Base-by-base conservation (phyloP, 2,329 filamentous ascomycete species). In the Pseudovirgaria hyperparasitica region DNA sequence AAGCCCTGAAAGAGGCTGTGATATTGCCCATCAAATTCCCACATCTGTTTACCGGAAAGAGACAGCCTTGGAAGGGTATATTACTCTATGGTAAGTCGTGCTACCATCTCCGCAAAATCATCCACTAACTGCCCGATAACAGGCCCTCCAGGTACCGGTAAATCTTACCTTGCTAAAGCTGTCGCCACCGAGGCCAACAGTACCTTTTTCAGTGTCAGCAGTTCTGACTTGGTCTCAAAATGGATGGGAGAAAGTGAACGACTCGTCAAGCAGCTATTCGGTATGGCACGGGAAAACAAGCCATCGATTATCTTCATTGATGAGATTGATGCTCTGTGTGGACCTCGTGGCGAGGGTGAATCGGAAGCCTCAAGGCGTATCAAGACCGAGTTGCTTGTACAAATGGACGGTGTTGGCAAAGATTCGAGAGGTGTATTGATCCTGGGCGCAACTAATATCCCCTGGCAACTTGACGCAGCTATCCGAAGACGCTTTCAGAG, bases 201-300 rank as follows among this genome's bases (percentile, higher is more conserved):
- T 57, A 96, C 90, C 4, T 98, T 98, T 54, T 98, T 98, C 69
- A 94, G 85, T 48, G 87, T 98, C 40, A 92, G 82, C 59, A 92
- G 82, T 66, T 92, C 84, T 50, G 90, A 98, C 53, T 57, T 98
- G 55, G 90, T 98, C 34, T 93, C 84, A 55, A 98, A 98, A 54
- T 98, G 90, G 90, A 98, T 98, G 90, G 90, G 90, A 62, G 90
- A 98, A 59, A 92, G 82, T 65, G 90, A 98, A 72, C 74, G 85
- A 46, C 70, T 98, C 42, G 90, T 98, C 31, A 96, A 96, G 51
- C 81, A 92, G 37, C 70, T 98, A 8, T 98, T 98, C 62, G 84
- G 80, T 43, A 94, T 98, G 82, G 90, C 90, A 1, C 77, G 92
- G 54, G 90, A 98, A 54, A 96, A 94, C 57, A 93, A 90, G 45